Percentiles rank a stretch among this genome's conserved stretches.
Evolutionary conservation across 345 rosid genomes (phyloP).

Genomic region (Rhizophora mangle): DNA sequence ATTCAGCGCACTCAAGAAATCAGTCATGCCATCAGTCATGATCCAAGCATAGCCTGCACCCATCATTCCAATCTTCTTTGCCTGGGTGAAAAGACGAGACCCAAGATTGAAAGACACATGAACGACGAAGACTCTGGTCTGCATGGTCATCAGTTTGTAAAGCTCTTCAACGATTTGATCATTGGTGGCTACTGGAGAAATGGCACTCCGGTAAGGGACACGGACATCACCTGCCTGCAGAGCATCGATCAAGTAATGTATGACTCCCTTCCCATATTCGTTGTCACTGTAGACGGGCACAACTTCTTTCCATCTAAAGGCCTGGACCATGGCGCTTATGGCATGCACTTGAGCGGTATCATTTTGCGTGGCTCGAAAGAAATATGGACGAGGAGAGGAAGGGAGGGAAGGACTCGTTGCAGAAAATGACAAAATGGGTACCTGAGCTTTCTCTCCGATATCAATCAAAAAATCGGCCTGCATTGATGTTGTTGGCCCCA

Average conservation of each 20-base stretch:
- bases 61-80: slow-evolving; percentile 54
- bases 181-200: slow-evolving; percentile 34
- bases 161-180: slow-evolving; percentile 40
- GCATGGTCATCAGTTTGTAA: slow-evolving; percentile 46
- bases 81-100: slow-evolving; percentile 35
- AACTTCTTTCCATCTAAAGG: slow-evolving; percentile 42
- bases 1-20: slow-evolving; percentile 5
- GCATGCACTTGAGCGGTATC: slow-evolving; percentile 47
- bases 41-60: slow-evolving; percentile 58
- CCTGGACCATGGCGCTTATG: slow-evolving; percentile 34
- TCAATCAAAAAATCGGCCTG: slow-evolving; percentile 38
- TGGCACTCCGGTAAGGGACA: slow-evolving; percentile 26
- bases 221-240: slow-evolving; percentile 24
- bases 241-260: slow-evolving; percentile 38
- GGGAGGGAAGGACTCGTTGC: slow-evolving; percentile 39
- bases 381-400: slow-evolving; percentile 28
- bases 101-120: slow-evolving; percentile 40
- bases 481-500: slow-evolving; percentile 50
- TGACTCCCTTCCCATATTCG: slow-evolving; percentile 39
- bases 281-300: slow-evolving; percentile 40
- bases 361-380: slow-evolving; percentile 36
- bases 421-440: slow-evolving; percentile 50
- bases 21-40: slow-evolving; percentile 24
- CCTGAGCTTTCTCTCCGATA: slow-evolving; percentile 34
- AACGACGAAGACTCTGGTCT: slow-evolving; percentile 51